Conservation (phyloP, 2,329 filamentous ascomycete genomes). For the Xylariaceae sp. region DNA sequence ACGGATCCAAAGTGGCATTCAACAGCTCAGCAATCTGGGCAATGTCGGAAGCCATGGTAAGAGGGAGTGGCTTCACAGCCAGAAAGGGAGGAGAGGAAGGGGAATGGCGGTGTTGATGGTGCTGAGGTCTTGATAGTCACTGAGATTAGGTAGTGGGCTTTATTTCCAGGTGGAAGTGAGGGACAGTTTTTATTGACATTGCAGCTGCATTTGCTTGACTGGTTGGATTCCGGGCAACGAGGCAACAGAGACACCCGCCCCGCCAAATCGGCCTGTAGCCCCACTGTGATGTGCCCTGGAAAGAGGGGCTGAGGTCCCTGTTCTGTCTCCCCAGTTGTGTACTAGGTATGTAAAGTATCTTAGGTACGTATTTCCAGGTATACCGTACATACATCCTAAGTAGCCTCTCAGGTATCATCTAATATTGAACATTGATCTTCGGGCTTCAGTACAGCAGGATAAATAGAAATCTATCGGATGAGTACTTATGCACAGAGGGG, state of each 20-base stretch:
- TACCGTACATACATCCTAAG: no score
- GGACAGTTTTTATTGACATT: slow-evolving; percentile 20
- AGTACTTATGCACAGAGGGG: no score
- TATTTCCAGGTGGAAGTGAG: slow-evolving; percentile 7
- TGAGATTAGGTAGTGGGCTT: slow-evolving; percentile 2
- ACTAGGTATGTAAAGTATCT: no score
- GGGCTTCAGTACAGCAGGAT: no score
- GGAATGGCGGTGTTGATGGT: not conserved
- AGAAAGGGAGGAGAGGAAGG: slow-evolving; percentile 3
- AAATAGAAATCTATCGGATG: no score
- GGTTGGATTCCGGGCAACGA: slow-evolving; percentile 10
- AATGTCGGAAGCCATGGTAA: slow-evolving; percentile 52
- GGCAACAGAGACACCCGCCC: slow-evolving; percentile 3
- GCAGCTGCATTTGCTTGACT: not conserved
- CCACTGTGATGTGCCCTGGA: slow-evolving; percentile 1
- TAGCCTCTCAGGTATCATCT: no score
- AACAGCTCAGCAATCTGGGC: slow-evolving; percentile 73
- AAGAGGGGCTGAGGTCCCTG: not conserved
- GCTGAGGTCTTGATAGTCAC: slow-evolving; percentile 1
- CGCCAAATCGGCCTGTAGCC: slow-evolving; percentile 1
- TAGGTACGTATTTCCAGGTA: no score
- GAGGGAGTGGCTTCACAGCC: slow-evolving; percentile 1
- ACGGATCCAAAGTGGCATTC: slow-evolving; percentile 83
- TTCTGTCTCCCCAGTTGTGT: no score
- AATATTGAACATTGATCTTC: no score